phyloP scores from a whole-genome alignment of 1,284 basidiomycete species.

The Ceratobasidium sp. region DNA sequence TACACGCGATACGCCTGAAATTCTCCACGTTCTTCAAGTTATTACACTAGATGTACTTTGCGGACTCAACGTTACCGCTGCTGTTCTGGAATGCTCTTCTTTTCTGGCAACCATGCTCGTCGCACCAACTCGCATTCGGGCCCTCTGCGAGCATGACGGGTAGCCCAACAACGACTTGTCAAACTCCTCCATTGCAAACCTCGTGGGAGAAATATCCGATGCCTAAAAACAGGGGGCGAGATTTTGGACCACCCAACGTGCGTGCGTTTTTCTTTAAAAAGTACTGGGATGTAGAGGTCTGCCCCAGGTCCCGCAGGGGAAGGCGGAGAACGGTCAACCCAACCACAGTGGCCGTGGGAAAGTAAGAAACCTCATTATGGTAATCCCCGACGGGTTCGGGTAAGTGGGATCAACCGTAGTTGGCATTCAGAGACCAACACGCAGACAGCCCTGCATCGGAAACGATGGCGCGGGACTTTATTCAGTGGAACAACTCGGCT shows the following conservation, averaged over 20 bases:
- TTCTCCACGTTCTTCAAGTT: too few relatives aligned
- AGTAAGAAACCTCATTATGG: constrained; percentile 49
- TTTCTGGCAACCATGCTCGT: background rate
- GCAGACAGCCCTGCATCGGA: constrained; percentile 52
- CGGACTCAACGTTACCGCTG: background rate
- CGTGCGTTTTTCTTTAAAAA: background rate
- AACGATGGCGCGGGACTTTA: constrained; percentile 53
- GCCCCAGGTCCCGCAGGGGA: constrained; percentile 32
- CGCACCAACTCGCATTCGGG: background rate
- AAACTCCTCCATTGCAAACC: constrained; percentile 27
- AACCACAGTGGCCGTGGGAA: background rate
- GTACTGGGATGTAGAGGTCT: background rate
- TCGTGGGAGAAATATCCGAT: constrained; percentile 18
- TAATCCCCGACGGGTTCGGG: constrained; percentile 53
- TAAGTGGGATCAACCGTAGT: background rate
- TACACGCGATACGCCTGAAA: too few relatives aligned
- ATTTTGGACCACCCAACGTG: constrained; percentile 41
- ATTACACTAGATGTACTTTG: background rate
- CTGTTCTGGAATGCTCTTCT: constrained; percentile 4
- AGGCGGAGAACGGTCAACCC: constrained; percentile 42
- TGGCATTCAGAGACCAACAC: background rate
- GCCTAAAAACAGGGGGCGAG: constrained; percentile 18
- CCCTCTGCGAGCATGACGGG: background rate
- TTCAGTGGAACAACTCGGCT: constrained; percentile 49
- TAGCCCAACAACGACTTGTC: constrained; percentile 16